Evolutionary conservation across 768 basidiomycete genomes (phyloP), one percentile per base, ranked within the genome.

Genomic region (Termitomyces sp.): DNA sequence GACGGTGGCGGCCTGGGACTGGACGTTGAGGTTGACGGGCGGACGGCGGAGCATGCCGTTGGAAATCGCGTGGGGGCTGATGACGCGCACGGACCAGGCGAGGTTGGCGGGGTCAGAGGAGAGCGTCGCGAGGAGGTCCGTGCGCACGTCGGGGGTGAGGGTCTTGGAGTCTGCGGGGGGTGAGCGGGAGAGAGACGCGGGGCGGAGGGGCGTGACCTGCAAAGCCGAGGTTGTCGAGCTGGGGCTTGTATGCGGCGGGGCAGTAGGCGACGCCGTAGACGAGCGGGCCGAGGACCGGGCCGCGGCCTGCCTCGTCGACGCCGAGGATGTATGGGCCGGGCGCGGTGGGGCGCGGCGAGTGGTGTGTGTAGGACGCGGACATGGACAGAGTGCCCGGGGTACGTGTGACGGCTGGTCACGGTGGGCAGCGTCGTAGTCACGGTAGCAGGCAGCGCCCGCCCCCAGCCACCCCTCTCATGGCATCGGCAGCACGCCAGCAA

Each of bases 241-340:
- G 71, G 3, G 88, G 84, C 63, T 86, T 78, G 73, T 91, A 98
- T 26, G 86, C 77, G 4, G 79, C 79, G 2, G 94, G 91, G 66
- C 96, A 98, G 68, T 93, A 98, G 0, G 97, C 95, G 28, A 96
- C 86, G 7, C 91, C 96, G 67, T 99, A 98, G 0, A 99, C 97
- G 60, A 98, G 82, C 0, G 97, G 97, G 1, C 95, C 96, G 0
- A 99, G 77, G 1, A 96, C 96, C 23, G 96, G 97, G 0, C 97
- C 97, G 56, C 97, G 81, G 0, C 97, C 97, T 0, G 97, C 97
- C 71, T 99, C 97, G 71, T 99, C 97, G n/a, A 99, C 95, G 26
- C 97, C 97, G 52, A 99, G 87, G 51, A 98, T 92, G 75, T 95
- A 97, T 0, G 90, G 89, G 0, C 92, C 92, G 1, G 71, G 58